A percentile compares a stretch with the other conserved stretches of the same genome.
Conservation (phyloP, 2,329 filamentous ascomycete genomes). For the Talaromyces sp. region DNA sequence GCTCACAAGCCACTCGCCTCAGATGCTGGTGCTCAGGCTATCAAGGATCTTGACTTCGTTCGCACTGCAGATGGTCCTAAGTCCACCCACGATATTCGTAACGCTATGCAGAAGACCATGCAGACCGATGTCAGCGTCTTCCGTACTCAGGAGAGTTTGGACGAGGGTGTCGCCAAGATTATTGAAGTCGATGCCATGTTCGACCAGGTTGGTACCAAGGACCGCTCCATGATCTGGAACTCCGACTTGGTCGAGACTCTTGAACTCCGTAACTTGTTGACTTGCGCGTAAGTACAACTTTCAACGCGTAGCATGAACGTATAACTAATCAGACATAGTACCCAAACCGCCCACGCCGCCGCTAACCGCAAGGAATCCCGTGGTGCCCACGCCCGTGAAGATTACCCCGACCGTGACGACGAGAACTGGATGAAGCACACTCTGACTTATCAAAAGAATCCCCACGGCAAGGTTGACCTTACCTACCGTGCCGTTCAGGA, state of each 20-base stretch:
- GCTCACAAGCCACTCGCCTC: conserved; percentile 75
- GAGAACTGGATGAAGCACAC: conserved; percentile 99
- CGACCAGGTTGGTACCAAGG: conserved; percentile 86
- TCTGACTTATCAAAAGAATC: conserved; percentile 88
- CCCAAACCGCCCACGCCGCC: conserved; percentile 87
- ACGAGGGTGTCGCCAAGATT: conserved; percentile 89
- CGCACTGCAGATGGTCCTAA: conserved; percentile 80
- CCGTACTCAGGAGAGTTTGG: conserved; percentile 87
- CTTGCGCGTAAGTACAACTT: conserved; percentile 76
- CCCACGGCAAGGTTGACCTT: conserved; percentile 82
- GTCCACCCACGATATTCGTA: conserved; percentile 82
- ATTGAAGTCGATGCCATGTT: conserved; percentile 77
- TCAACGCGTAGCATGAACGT: background rate
- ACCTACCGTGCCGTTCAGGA: conserved; percentile 79
- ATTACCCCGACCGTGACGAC: conserved; percentile 93
- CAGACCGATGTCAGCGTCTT: conserved; percentile 96
- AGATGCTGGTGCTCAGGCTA: conserved; percentile 84
- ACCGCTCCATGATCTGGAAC: conserved; percentile 99
- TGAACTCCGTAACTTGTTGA: conserved; percentile 90
- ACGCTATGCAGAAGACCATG: conserved; percentile 97
- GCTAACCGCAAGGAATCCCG: conserved; percentile 95
- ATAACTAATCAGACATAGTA: conserved; percentile 45
- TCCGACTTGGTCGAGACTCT: conserved; percentile 94
- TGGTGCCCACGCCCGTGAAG: conserved; percentile 94
- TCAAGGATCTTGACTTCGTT: conserved; percentile 79